Evolutionary conservation across 352 stramenopile genomes (phyloP).

Genomic region (Phytophthora crassamura): DNA sequence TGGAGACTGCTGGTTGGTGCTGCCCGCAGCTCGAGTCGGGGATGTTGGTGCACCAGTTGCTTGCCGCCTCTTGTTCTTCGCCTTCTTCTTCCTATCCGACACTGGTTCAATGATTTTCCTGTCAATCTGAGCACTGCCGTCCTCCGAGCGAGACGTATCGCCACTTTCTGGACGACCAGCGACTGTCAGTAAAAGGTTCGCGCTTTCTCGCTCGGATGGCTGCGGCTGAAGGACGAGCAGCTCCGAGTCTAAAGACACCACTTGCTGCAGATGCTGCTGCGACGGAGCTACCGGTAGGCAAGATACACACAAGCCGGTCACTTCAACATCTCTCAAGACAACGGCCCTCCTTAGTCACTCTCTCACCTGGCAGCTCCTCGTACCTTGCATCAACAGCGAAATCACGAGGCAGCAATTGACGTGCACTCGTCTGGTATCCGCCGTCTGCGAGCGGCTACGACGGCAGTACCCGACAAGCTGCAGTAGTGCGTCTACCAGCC

Average conservation of each 20-base stretch:
- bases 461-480: slow-evolving; percentile 75
- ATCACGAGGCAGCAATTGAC: slow-evolving; percentile 89
- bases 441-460: slow-evolving; percentile 47
- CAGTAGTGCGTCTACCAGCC: slow-evolving; percentile 76
- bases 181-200: slow-evolving; percentile 58
- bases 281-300: slow-evolving; percentile 26
- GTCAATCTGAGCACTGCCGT: neutral
- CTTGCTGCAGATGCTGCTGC: slow-evolving; percentile 44
- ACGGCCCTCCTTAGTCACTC: neutral
- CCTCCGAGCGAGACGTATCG: slow-evolving; percentile 7
- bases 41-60: slow-evolving; percentile 1
- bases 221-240: slow-evolving; percentile 61
- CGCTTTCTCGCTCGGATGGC: slow-evolving; percentile 51
- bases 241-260: slow-evolving; percentile 76
- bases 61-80: slow-evolving; percentile 24
- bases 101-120: neutral
- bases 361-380: slow-evolving; percentile 24
- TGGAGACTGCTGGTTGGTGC: slow-evolving; percentile 34
- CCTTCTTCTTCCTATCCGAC: slow-evolving; percentile 18
- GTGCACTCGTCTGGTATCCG: slow-evolving; percentile 70
- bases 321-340: neutral
- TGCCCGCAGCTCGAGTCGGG: slow-evolving; percentile 14
- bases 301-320: slow-evolving; percentile 1
- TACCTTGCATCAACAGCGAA: slow-evolving; percentile 83
- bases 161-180: slow-evolving; percentile 50